Evolutionary conservation across 306 rosid genomes (phyloP).

Genomic region (Cicer bijugum): DNA sequence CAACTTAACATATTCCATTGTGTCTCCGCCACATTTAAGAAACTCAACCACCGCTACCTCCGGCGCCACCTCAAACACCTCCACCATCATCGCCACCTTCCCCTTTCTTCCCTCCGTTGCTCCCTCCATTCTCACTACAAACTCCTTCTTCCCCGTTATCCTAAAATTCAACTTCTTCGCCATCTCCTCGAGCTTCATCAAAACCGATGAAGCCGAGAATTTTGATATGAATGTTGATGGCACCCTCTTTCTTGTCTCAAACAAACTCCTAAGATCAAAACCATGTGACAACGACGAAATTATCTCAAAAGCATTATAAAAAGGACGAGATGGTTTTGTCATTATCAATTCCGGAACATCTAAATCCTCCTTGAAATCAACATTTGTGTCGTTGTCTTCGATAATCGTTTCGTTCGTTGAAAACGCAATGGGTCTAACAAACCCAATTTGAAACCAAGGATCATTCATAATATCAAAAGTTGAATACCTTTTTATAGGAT

Average conservation of each 20-base stretch:
- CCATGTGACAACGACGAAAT: conserved; percentile 77
- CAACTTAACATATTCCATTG: conserved; percentile 67
- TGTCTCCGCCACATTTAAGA: conserved; percentile 68
- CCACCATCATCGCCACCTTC: conserved; percentile 59
- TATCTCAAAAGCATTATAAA: conserved; percentile 80
- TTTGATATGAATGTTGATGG: conserved; percentile 68
- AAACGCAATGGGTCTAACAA: conserved; percentile 53
- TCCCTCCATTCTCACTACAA: conserved; percentile 63
- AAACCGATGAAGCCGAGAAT: conserved; percentile 61
- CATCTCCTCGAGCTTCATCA: conserved; percentile 55
- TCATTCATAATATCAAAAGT: conserved; percentile 55
- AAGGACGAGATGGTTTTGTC: conserved; percentile 59
- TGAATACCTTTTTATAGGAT: conserved; percentile 67
- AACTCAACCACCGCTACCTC: conserved; percentile 78
- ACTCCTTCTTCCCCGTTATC: conserved; percentile 58
- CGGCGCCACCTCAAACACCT: conserved; percentile 75
- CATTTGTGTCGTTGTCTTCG: neutral
- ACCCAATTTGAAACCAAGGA: conserved; percentile 73
- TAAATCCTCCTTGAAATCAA: conserved; percentile 34
- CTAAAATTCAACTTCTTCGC: conserved; percentile 59
- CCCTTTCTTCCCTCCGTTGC: conserved; percentile 75
- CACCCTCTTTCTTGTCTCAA: conserved; percentile 62
- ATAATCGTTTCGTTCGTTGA: conserved; percentile 42
- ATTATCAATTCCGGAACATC: conserved; percentile 20
- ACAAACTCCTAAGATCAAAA: conserved; percentile 71